Evolutionary conservation across 164 flowering plant species (phyloP).

Genomic region (Kalanchoe fedtschenkoi): DNA sequence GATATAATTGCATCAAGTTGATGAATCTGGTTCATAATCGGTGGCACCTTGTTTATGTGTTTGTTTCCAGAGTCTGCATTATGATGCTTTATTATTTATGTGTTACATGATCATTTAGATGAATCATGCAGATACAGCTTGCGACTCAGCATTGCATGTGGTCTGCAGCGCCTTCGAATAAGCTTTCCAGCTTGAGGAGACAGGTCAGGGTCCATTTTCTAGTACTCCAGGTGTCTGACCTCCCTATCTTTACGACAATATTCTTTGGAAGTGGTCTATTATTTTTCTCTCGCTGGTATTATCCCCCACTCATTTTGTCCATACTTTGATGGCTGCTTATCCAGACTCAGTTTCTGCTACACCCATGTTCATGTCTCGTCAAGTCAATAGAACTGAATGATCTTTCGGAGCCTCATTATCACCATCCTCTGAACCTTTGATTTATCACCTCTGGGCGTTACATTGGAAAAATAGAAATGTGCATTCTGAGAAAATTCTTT

Average conservation of each 20-base stretch:
- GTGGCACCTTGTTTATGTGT: not conserved
- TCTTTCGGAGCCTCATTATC: too few species aligned
- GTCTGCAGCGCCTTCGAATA: not conserved
- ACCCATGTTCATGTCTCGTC: not conserved
- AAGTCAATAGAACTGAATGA: too few species aligned
- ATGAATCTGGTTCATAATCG: not conserved
- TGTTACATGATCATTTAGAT: conserved; percentile 1
- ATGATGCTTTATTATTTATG: not conserved
- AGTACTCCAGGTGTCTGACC: not conserved
- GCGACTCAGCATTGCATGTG: conserved; percentile 1
- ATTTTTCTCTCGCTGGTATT: not conserved
- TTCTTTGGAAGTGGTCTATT: not conserved
- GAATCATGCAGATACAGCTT: not conserved
- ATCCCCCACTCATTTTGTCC: not conserved
- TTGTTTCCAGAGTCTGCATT: not conserved
- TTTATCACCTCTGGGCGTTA: too few species aligned
- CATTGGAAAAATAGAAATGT: too few species aligned
- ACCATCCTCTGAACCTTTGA: too few species aligned
- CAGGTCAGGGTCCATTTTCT: not conserved
- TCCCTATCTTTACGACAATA: not conserved
- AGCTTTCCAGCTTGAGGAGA: not conserved
- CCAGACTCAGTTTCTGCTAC: not conserved
- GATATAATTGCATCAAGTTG: not conserved
- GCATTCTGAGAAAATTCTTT: too few species aligned
- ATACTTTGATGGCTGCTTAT: not conserved